Evolutionary conservation across 768 basidiomycete genomes (phyloP).

Genomic region (Hericium alpestre): DNA sequence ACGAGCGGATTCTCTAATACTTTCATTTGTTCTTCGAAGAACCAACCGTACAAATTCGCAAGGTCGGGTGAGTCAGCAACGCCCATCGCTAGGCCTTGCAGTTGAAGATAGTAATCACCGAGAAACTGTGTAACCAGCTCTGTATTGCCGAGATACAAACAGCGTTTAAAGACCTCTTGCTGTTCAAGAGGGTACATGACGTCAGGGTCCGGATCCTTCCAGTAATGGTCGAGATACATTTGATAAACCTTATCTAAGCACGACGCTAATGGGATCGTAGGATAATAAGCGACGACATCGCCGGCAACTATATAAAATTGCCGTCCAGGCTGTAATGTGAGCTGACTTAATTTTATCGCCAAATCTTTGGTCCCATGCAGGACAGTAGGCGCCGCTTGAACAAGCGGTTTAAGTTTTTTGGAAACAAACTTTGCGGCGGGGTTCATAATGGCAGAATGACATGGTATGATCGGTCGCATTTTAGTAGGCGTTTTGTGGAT

Average conservation of each 20-base stretch:
- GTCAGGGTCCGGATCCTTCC: neutral
- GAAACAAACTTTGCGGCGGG: conserved; percentile 22
- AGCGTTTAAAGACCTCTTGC: neutral
- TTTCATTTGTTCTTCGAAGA: conserved; percentile 10
- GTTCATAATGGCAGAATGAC: conserved; percentile 19
- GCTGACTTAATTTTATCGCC: conserved; percentile 22
- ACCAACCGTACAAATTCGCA: conserved; percentile 21
- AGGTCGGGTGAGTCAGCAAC: conserved; percentile 22
- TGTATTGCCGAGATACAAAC: neutral
- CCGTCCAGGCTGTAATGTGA: conserved; percentile 2
- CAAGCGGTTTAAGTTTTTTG: conserved; percentile 23
- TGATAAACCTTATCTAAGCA: neutral
- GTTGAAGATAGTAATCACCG: conserved; percentile 17
- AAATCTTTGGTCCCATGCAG: conserved; percentile 24
- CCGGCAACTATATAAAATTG: conserved; percentile 20
- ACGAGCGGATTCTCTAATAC: conserved; percentile 9
- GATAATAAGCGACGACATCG: conserved; percentile 15
- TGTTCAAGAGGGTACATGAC: neutral
- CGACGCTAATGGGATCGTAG: neutral
- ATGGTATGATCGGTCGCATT: conserved; percentile 24
- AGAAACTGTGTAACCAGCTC: conserved; percentile 17
- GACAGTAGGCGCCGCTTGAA: conserved; percentile 18
- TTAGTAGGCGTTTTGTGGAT: conserved; percentile 24
- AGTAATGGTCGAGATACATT: neutral
- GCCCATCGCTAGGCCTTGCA: neutral